phyloP scores from a whole-genome alignment of 2,329 filamentous ascomycete genomes.

The Xenoacremonium recifei region DNA sequence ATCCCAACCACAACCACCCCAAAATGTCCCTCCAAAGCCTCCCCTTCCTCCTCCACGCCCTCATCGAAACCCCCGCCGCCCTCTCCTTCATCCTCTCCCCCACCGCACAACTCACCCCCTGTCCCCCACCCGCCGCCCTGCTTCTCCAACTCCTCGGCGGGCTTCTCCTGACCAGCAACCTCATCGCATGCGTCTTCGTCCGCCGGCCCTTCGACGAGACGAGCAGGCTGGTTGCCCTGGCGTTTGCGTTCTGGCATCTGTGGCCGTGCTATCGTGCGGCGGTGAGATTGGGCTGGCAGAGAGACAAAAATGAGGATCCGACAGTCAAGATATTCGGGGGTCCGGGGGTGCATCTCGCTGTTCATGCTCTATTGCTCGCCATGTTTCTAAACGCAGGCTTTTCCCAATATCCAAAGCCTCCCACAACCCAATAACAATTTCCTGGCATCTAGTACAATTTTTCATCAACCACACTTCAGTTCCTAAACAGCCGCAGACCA shows the following conservation, averaged over 20 bases:
- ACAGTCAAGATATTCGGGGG: conserved; percentile 38
- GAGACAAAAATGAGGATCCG: conserved; percentile 7
- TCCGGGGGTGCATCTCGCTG: conserved; percentile 43
- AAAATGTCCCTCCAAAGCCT: conserved; percentile 10
- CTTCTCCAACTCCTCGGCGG: conserved; percentile 48
- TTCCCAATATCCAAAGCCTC: conserved; percentile 9
- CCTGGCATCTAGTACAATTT: conserved; percentile 11
- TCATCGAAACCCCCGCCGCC: conserved; percentile 42
- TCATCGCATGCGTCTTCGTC: conserved; percentile 40
- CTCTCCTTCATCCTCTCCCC: conserved; percentile 45
- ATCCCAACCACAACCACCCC: background rate
- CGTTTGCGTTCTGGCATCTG: conserved; percentile 47
- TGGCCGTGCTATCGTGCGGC: conserved; percentile 47
- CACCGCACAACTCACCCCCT: conserved; percentile 39
- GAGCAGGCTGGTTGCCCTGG: conserved; percentile 33
- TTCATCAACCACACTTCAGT: no score
- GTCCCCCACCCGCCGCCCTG: conserved; percentile 39
- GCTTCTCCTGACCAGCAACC: conserved; percentile 42
- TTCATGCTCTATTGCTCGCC: conserved; percentile 38
- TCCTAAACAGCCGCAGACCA: conserved; percentile 53
- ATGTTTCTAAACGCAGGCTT: conserved; percentile 30
- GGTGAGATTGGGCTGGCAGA: conserved; percentile 18
- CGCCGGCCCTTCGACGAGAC: conserved; percentile 30
- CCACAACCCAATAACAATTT: conserved; percentile 6
- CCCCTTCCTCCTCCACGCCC: conserved; percentile 38